Evolutionary conservation across 2,329 filamentous ascomycete species (phyloP), one percentile per base, ranked within the genome.

Genomic region (Trichophyton verrucosum): DNA sequence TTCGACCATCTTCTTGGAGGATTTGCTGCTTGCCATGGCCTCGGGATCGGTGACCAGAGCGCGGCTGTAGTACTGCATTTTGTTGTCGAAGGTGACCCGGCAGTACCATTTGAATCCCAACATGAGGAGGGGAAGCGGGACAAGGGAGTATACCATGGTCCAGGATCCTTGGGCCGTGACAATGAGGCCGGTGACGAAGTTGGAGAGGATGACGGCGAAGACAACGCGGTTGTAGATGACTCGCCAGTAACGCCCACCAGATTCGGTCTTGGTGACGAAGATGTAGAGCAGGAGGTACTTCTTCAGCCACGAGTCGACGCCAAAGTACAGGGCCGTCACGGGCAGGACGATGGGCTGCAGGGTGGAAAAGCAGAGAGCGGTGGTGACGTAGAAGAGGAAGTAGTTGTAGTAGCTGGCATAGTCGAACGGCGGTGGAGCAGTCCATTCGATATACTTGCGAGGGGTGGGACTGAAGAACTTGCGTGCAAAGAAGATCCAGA

Each of bases 351-450:
- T 80, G 0, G 94, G 94, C 73, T 97, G 94, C 59, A 97, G 80
- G 1, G 86, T 84, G 1, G 87, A 85, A 69, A 94, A 96, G 68
- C 86, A 90, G 15, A 99, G 79, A 0, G 90, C 87, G 36, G 97
- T 88, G 0, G 92, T 96, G 24, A 88, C 81, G 76, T 97, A 99
- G 76, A 89, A 99, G 33, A 97, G 79, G 74, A 96, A 96, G 73
- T 95, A 97, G 74, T 96, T 97, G 81, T 96, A 99, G 76, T 97
- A 97, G 67, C 85, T 90, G 62, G 94, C 90, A 70, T 96, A 97
- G 67, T 97, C 91, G 72, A 99, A 96, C 0, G 89, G 80, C 1
- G 89, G 91, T 0, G 94, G 94, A 2, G 94, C 94, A 0, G 91
- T 96, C 69, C 94, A 83, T 72, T 96, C 89, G 66, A 97, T 97